These are phyloP conservation scores for Coemansia sp. DNA, from an alignment of 192 early-diverging fungal species.

Conservation along the genomic window DNA sequence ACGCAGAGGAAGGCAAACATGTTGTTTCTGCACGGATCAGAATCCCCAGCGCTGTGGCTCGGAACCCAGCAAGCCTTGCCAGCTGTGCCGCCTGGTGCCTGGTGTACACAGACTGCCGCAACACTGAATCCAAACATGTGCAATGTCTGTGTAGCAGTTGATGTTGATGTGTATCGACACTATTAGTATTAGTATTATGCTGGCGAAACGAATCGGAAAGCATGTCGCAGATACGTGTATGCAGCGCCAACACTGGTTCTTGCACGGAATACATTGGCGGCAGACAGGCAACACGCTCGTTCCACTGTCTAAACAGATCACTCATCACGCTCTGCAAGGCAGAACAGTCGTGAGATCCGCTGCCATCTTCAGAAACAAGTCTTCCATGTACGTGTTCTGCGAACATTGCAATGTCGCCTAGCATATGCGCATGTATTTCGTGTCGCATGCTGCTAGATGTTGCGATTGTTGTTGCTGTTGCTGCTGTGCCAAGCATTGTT, in stretches of 20 bases:
- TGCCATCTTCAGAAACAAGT: background rate
- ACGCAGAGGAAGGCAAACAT: conserved; percentile 12
- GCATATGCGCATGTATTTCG: conserved; percentile 51
- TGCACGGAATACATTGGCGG: conserved; percentile 37
- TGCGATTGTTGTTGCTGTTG: background rate
- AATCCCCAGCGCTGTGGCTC: conserved; percentile 48
- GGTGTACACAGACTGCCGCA: conserved; percentile 29
- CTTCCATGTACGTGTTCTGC: conserved; percentile 13
- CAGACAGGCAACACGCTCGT: conserved; percentile 30
- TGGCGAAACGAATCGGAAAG: conserved; percentile 5
- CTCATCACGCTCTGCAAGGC: conserved; percentile 6
- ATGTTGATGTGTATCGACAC: too few species aligned
- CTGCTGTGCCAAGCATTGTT: background rate
- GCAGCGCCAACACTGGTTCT: conserved; percentile 51
- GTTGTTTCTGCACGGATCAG: conserved; percentile 42
- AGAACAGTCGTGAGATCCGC: conserved; percentile 7
- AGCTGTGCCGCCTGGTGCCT: conserved; percentile 48
- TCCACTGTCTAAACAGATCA: conserved; percentile 39
- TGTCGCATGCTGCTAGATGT: conserved; percentile 7
- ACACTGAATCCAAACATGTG: conserved; percentile 14
- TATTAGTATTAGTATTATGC: background rate
- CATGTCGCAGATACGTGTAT: conserved; percentile 39
- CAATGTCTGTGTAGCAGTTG: conserved; percentile 3
- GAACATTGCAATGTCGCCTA: conserved; percentile 41
- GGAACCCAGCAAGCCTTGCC: conserved; percentile 38